Percentiles rank a stretch among this genome's conserved stretches.
phyloP scores from a whole-genome alignment of 2,329 filamentous ascomycete species.

The Fusarium staphyleae region DNA sequence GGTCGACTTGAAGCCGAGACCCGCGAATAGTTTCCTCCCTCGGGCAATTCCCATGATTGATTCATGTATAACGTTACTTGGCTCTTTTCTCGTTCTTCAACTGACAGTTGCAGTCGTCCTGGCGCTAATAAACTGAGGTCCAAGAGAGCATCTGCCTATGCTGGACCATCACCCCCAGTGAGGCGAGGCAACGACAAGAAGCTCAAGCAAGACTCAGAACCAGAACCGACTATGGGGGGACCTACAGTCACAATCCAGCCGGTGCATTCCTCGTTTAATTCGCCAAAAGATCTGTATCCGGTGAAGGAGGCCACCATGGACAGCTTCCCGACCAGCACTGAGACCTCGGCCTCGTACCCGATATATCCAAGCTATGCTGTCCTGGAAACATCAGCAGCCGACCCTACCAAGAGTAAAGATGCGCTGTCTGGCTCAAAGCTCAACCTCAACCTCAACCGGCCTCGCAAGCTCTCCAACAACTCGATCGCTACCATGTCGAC shows the following conservation, averaged over 20 bases:
- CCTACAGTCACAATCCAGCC: constrained; percentile 34
- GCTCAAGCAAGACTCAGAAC: constrained; percentile 18
- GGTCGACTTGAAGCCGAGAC: constrained; percentile 33
- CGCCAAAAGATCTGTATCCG: constrained; percentile 29
- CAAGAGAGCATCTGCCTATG: constrained; percentile 35
- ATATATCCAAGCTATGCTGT: constrained; percentile 45
- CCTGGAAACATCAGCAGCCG: constrained; percentile 40
- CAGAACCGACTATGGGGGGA: constrained; percentile 33
- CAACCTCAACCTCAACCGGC: constrained; percentile 44
- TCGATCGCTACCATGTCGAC: constrained; percentile 39
- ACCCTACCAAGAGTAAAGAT: constrained; percentile 34
- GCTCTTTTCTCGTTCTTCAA: background rate
- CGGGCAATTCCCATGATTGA: constrained; percentile 10
- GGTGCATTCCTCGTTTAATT: constrained; percentile 29
- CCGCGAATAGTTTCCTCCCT: constrained; percentile 11
- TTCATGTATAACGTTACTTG: constrained; percentile 8
- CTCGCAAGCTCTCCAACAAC: constrained; percentile 47
- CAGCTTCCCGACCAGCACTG: constrained; percentile 22
- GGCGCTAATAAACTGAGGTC: constrained; percentile 40
- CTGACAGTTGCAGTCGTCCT: constrained; percentile 34
- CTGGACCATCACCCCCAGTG: constrained; percentile 15
- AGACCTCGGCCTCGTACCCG: constrained; percentile 26
- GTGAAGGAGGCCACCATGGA: constrained; percentile 30
- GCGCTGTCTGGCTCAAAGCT: constrained; percentile 25
- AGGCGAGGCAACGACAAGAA: constrained; percentile 21